Conservation (phyloP, 2,329 filamentous ascomycete genomes). For the Phaeomoniella chlamydospora region DNA sequence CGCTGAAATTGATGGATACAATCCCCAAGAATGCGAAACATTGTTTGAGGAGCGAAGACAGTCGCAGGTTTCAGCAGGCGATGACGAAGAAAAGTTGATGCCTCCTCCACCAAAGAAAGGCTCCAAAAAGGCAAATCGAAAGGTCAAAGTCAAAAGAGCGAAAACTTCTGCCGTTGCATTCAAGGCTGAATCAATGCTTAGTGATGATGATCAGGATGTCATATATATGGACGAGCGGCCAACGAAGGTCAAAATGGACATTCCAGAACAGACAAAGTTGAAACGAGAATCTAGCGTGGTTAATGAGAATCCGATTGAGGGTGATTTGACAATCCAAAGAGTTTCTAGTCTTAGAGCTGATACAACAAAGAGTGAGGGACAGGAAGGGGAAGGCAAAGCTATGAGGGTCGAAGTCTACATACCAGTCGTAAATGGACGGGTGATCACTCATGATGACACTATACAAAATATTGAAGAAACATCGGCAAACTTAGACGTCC, state of each 20-base stretch:
- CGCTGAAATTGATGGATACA: neutral
- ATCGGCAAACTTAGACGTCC: neutral
- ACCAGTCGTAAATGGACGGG: neutral
- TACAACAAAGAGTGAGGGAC: neutral
- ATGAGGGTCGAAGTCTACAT: neutral
- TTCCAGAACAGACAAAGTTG: conserved; percentile 8
- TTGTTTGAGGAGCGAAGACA: neutral
- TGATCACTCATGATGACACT: conserved; percentile 1
- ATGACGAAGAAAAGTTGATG: neutral
- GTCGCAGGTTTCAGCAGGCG: neutral
- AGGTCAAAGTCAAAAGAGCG: conserved; percentile 11
- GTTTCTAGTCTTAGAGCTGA: neutral
- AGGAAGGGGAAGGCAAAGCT: neutral
- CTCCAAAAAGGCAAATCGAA: conserved; percentile 6
- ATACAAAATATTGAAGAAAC: conserved; percentile 3
- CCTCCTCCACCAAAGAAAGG: conserved; percentile 6
- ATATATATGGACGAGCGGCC: conserved; percentile 11
- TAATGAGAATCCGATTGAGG: neutral
- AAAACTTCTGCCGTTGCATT: conserved; percentile 11
- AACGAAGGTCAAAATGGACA: conserved; percentile 9
- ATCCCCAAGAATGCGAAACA: too few relatives aligned
- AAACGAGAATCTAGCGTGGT: conserved; percentile 6
- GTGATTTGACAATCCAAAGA: neutral
- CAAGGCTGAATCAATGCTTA: conserved; percentile 7
- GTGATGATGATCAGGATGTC: conserved; percentile 12